Evolutionary conservation across 2,329 filamentous ascomycete species (phyloP).

Genomic region (Colletotrichum sp.): DNA sequence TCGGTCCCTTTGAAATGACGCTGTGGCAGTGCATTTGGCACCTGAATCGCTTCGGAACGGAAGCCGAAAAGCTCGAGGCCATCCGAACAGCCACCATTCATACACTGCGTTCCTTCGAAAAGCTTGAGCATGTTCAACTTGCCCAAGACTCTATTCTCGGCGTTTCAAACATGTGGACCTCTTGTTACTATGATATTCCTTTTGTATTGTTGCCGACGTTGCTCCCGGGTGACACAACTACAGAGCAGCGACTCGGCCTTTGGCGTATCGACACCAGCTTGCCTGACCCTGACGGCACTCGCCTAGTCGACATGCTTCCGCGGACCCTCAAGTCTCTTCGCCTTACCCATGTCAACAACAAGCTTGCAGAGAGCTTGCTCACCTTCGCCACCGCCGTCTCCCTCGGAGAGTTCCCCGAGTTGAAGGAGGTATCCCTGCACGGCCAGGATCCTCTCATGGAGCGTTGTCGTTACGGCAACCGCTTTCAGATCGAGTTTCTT

Average conservation of each 20-base stretch:
- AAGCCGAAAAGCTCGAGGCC: background rate
- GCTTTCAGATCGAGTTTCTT: background rate
- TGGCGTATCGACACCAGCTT: background rate
- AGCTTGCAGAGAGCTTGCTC: background rate
- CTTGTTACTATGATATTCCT: rapidly evolving
- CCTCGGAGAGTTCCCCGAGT: background rate
- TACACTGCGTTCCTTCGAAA: background rate
- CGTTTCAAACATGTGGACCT: background rate
- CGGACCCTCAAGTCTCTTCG: background rate
- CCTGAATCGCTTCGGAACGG: rapidly evolving
- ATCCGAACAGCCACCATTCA: rapidly evolving
- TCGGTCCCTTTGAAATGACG: background rate
- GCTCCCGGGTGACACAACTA: background rate
- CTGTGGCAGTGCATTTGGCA: background rate
- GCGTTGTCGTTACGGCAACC: rapidly evolving
- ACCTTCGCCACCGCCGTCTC: background rate
- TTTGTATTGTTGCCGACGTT: background rate
- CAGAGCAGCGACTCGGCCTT: background rate
- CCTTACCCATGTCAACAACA: background rate
- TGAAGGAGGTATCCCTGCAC: background rate
- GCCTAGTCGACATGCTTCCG: background rate
- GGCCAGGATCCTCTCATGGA: background rate
- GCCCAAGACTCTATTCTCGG: background rate
- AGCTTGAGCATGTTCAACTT: background rate
- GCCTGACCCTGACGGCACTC: background rate